Base-by-base conservation (phyloP, 495 filamentous ascomycete species). In the Neurospora sp. region DNA sequence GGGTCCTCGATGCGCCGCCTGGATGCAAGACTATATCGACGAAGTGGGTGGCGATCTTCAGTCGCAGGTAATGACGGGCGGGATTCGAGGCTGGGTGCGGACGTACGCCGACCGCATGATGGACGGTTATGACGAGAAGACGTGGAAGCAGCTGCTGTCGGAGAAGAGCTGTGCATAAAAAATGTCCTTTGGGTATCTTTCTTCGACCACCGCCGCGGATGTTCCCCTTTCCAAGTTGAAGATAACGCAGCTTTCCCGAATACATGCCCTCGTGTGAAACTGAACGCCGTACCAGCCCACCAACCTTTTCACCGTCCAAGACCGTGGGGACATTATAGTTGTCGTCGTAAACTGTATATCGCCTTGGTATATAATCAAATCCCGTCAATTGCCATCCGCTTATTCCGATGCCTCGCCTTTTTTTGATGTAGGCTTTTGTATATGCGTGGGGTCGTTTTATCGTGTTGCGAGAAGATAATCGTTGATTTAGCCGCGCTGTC, bases 41-140 rank as follows among this genome's bases (percentile, higher is more conserved):
- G 76, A 82, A 14, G 70, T 76, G 22, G 74, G 78, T 38, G 75
- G 53, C 53, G 76, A 82, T 39, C 75, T 88, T 70, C 73, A 85
- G 73, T 80, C 84, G 12, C 72, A 82, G 71, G 83, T 83, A 6
- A 78, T 87, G 53, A 79, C 78, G 18, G 84, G 85, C n/a, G 85
- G 85, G 4, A 81, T 86, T 70, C 82, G 83, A 59, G 84, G 83
- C 4, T 86, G 85, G 85, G 82, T 84, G 0, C 83, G 83, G 76
- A 81, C 76, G 41, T 86, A 85, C 69, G 81, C 79, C 12, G 79
- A 76, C 16, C 74, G 77, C 18, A 77, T 86, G 74, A 80, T 87
- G 76, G 86, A 88, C 69, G 82, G 80, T 0, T 88, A 81, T 77
- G 83, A 85, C 69, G 78, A 82, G 69, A 76, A 82, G 71, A 82